Evolutionary conservation across 2,329 filamentous ascomycete genomes (phyloP), one percentile per base, ranked within the genome.

Genomic region (Cladosporium sphaerospermum): DNA sequence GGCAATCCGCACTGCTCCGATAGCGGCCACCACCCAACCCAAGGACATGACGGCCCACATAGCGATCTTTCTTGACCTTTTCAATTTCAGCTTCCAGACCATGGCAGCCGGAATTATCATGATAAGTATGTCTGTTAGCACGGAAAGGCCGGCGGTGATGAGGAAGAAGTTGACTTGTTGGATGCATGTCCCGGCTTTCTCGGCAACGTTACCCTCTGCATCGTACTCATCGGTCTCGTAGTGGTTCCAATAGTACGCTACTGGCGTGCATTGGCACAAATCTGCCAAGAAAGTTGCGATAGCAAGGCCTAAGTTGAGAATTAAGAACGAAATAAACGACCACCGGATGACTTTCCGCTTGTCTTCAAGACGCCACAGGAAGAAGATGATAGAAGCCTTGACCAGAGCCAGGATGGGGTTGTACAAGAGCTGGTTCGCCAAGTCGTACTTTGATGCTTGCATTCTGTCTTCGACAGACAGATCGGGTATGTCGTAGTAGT

Each of bases 41-140:
- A 70, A 59, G 18, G 66, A 61, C 32, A 71, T 65, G 57, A 71
- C 65, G 36, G 61, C 54, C 16, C 55, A 64, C 34, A 70, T 60
- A 2, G 56, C 63, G 7, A 68, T 33, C 55, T 70, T 71, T 40
- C 69, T 73, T 6, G 67, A 66, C 31, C 61, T 52, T 1, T 66
- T 65, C 69, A 76, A 72, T 50, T 73, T 67, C n/a, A 75, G 62
- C 11, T 68, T 66, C 71, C 72, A 75, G 1, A 76, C 67, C 59
- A 72, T 69, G 4, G 71, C 67, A 32, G 71, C 65, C 2, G 73
- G 73, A 18, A 71, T 69, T 1, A 68, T 63, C 10, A 75, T 66
- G 41, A 69, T 65, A n/a, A 74, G 61, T 18, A 75, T 63, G 41
- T 70, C 66, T 54, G 70, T 69, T 40, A 70, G 61, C 45, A 71